Evolutionary conservation across 2,329 filamentous ascomycete genomes (phyloP).

Genomic region (Aureobasidium pullulans): DNA sequence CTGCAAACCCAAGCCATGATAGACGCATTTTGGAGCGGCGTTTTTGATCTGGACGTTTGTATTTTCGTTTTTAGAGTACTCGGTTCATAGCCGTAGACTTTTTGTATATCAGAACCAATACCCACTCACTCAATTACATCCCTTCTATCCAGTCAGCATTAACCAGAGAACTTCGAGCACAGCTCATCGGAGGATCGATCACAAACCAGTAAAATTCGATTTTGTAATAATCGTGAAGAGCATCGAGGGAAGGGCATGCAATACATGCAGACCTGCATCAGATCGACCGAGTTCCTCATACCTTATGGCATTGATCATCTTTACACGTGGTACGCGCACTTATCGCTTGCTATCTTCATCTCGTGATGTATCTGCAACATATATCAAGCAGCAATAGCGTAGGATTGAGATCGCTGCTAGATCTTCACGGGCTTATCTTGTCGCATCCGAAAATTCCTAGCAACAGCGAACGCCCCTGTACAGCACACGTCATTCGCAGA

Average conservation of each 20-base stretch:
- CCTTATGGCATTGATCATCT: neutral
- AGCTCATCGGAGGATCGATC: too few relatives aligned
- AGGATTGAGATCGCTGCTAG: neutral
- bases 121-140: neutral
- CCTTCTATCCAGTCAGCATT: neutral
- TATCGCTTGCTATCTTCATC: neutral
- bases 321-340: neutral
- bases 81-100: neutral
- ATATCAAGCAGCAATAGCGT: neutral
- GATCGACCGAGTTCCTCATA: neutral
- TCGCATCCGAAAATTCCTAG: neutral
- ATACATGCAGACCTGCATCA: too few relatives aligned
- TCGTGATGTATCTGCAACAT: neutral
- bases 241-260: too few relatives aligned
- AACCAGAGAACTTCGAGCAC: too few relatives aligned
- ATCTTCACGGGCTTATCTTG: neutral
- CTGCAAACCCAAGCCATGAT: neutral
- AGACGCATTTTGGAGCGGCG: conserved; percentile 12
- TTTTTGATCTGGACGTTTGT: conserved; percentile 2
- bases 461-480: neutral
- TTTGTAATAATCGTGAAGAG: too few relatives aligned
- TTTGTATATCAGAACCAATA: conserved; percentile 8
- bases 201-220: too few relatives aligned
- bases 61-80: neutral
- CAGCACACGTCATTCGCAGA: neutral